Evolutionary conservation across 805 yeast genomes (phyloP).

Genomic region (Phaffomyces antillensis): DNA sequence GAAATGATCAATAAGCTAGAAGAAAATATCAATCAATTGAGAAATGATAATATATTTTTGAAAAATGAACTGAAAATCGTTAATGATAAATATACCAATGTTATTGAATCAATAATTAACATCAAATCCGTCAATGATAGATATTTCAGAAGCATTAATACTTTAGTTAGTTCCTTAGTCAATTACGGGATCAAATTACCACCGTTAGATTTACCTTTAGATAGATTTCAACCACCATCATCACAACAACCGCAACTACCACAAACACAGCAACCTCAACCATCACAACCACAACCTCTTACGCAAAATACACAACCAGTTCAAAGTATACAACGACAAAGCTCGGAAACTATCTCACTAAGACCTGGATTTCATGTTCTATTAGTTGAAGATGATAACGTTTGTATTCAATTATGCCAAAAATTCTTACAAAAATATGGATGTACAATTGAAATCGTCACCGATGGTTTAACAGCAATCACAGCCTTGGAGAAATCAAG

Average conservation of each 20-base stretch:
- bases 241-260: neutral
- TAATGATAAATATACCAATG: slow-evolving; percentile 53
- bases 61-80: slow-evolving; percentile 33
- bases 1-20: slow-evolving; percentile 16
- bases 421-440: slow-evolving; percentile 83
- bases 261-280: slow-evolving; percentile 4
- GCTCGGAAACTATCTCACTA: slow-evolving; percentile 10
- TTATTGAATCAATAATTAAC: slow-evolving; percentile 53
- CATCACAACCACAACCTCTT: slow-evolving; percentile 8
- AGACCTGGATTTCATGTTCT: slow-evolving; percentile 57
- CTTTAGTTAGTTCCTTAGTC: slow-evolving; percentile 40
- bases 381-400: slow-evolving; percentile 74
- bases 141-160: slow-evolving; percentile 42
- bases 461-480: slow-evolving; percentile 88
- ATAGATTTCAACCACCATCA: slow-evolving; percentile 7
- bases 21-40: slow-evolving; percentile 9
- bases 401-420: slow-evolving; percentile 75
- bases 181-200: slow-evolving; percentile 67
- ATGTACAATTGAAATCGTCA: slow-evolving; percentile 85
- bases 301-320: too few relatives aligned
- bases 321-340: neutral
- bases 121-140: slow-evolving; percentile 53
- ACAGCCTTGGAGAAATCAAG: slow-evolving; percentile 61
- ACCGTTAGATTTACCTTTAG: slow-evolving; percentile 42
- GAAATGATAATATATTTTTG: slow-evolving; percentile 28